phyloP scores from a whole-genome alignment of 768 basidiomycete genomes.

The Hericium coralloides region DNA sequence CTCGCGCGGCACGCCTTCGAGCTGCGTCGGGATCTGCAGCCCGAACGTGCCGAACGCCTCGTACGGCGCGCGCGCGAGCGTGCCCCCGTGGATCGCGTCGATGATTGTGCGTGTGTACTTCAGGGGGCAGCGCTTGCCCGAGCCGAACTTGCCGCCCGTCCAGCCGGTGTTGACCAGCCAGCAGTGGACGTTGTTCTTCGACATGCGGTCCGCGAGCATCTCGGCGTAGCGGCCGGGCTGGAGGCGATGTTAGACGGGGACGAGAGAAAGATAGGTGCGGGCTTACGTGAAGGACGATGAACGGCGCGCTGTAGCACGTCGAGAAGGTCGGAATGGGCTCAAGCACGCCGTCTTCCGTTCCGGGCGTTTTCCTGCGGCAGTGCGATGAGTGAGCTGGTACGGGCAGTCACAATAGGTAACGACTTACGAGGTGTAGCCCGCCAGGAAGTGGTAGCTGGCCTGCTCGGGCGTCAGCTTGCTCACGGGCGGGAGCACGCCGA shows the following conservation, averaged over 20 bases:
- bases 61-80: conserved; percentile 79
- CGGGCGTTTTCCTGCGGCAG: conserved; percentile 81
- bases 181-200: conserved; percentile 80
- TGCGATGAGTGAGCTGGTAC: conserved; percentile 11
- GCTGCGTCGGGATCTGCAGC: conserved; percentile 70
- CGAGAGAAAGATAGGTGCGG: background rate
- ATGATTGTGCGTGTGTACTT: conserved; percentile 94
- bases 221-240: conserved; percentile 89
- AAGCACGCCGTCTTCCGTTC: conserved; percentile 94
- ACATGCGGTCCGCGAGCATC: conserved; percentile 96
- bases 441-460: conserved; percentile 95
- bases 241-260: background rate
- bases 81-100: conserved; percentile 93
- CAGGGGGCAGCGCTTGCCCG: conserved; percentile 92
- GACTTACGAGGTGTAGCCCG: conserved; percentile 87
- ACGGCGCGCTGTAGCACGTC: conserved; percentile 98
- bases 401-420: background rate
- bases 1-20: conserved; percentile 86
- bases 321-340: conserved; percentile 99
- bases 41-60: conserved; percentile 80
- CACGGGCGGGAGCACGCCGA: conserved; percentile 95
- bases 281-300: conserved; percentile 90
- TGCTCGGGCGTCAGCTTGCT: conserved; percentile 88
- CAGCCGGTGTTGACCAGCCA: conserved; percentile 99
- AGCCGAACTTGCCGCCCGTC: conserved; percentile 90